Evolutionary conservation across 441 rosid species (phyloP).

Genomic region (Croton setiger): DNA sequence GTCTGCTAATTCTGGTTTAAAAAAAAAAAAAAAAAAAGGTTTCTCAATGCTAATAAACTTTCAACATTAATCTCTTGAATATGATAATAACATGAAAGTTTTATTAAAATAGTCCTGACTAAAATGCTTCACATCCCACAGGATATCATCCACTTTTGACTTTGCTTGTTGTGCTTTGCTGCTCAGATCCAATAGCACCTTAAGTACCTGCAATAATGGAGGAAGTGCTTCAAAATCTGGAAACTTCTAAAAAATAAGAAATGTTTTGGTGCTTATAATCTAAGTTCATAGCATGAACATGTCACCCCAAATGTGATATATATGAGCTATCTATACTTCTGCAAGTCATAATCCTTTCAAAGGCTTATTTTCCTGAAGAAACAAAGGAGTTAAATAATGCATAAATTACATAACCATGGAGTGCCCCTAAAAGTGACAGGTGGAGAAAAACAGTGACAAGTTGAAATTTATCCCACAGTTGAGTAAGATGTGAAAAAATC

Average conservation of each 20-base stretch:
- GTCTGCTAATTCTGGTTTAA: too few species aligned
- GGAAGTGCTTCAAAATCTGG: conserved; percentile 19
- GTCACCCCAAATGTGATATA: not conserved
- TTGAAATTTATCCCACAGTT: not conserved
- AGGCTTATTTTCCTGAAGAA: not conserved
- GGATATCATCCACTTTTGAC: conserved; percentile 17
- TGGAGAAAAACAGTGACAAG: not conserved
- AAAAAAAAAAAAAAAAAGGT: too few species aligned
- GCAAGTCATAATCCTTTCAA: not conserved
- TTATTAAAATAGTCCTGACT: conserved; percentile 25
- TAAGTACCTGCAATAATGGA: conserved; percentile 48
- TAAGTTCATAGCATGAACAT: not conserved
- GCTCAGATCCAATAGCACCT: conserved; percentile 33
- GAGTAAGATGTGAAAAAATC: not conserved
- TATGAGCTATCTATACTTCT: not conserved
- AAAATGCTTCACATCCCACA: conserved; percentile 18
- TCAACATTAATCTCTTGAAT: conserved; percentile 11
- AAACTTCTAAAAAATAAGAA: not conserved
- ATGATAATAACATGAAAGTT: conserved; percentile 6
- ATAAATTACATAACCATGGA: not conserved
- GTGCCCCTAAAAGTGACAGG: not conserved
- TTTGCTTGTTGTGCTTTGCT: conserved; percentile 25
- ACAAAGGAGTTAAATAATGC: not conserved
- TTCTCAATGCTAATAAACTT: conserved; percentile 7
- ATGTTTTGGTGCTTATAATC: not conserved